Evolutionary conservation across 139 green algal genomes (phyloP), one percentile per base, ranked within the genome.

Genomic region (Chlorella ohadii): DNA sequence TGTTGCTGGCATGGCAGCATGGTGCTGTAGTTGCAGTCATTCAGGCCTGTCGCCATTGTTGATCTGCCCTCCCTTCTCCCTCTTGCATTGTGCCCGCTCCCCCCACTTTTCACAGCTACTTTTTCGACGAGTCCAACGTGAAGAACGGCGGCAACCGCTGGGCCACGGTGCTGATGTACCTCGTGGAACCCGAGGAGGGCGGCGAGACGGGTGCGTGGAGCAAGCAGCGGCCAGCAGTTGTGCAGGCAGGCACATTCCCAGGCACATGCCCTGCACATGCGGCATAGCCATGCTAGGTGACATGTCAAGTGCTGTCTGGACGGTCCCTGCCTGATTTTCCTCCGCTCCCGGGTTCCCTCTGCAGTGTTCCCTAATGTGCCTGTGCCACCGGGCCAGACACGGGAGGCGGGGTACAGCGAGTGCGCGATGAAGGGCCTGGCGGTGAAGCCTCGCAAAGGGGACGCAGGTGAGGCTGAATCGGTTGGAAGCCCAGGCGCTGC

Each of bases 161-260:
- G 22, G 94, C 93, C 34, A 97, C 94, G 7, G 85, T 97, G 64
- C 91, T 97, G 23, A 95, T 96, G 87, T 97, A 97, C 90, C 87
- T 97, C 73, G 72, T 83, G 0, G 87, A 85, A 0, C 41, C 67
- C 4, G 85, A 89, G 59, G 79, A 90, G 68, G 90, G 90, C 7
- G 90, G 90, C 5, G 90, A 93, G 72, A 93, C 90, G 11, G 76
- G 76, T 81, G 47, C 36, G 74, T 2, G 9, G 16, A 0, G 19
- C 34, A 28, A 13, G 31, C 23, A 59, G 39, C 39, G 57, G 9
- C n/a, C n/a, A n/a, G n/a, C n/a, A n/a, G n/a, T n/a, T n/a, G n/a
- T n/a, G n/a, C n/a, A n/a, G n/a, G n/a, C n/a, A n/a, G n/a, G n/a
- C n/a, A n/a, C n/a, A n/a, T n/a, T n/a, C n/a, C n/a, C n/a, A n/a